Percentiles rank a stretch among this genome's conserved stretches.
Conservation (phyloP, 352 stramenopile genomes). For the Phytophthora cryptogea region DNA sequence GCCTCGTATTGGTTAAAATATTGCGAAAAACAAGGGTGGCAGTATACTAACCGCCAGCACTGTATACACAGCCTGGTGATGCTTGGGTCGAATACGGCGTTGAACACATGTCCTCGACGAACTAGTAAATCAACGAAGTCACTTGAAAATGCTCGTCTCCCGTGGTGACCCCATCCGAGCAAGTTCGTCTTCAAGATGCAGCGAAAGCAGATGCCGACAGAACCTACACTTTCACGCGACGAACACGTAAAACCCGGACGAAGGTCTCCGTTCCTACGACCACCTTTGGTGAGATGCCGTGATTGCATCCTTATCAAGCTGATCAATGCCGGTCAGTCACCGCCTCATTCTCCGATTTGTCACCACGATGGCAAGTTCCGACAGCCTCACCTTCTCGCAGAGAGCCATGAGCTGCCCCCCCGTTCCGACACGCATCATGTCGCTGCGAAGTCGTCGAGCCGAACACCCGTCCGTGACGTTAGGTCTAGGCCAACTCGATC, state of each 20-base stretch:
- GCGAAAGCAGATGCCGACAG: not conserved
- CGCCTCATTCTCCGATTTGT: no score
- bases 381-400: conserved; percentile 3
- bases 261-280: not conserved
- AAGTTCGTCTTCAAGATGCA: not conserved
- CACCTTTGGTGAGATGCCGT: not conserved
- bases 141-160: not conserved
- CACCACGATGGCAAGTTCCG: no score
- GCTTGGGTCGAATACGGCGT: not conserved
- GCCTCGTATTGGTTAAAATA: no score
- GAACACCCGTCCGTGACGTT: conserved; percentile 15
- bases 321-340: no score
- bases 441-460: conserved; percentile 27
- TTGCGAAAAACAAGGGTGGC: no score
- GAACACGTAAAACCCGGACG: not conserved
- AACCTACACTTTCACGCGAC: not conserved
- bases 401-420: conserved; percentile 9
- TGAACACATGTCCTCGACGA: not conserved
- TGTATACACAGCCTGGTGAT: no score
- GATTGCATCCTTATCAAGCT: not conserved
- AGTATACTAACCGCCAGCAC: no score
- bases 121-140: not conserved
- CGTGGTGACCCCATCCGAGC: not conserved
- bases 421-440: conserved; percentile 34
- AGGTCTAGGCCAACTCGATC: conserved; percentile 39